Conservation (phyloP, 2,329 filamentous ascomycete genomes). For the Fusarium bulbicola region DNA sequence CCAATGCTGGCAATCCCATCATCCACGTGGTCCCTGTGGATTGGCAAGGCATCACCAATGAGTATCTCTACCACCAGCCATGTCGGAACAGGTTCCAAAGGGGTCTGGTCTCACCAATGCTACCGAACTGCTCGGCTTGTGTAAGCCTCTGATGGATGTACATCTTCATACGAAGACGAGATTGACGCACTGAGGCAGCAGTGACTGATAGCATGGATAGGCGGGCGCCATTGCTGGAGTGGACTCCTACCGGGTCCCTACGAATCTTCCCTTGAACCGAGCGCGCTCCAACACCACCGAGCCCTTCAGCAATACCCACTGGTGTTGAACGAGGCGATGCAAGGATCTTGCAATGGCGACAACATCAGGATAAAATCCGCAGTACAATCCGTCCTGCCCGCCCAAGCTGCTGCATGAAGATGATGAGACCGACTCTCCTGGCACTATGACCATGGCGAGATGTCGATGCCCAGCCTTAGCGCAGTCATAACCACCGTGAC, state of each 20-base stretch:
- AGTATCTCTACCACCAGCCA: neutral
- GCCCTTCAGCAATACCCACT: neutral
- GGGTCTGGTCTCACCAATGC: neutral
- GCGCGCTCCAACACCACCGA: neutral
- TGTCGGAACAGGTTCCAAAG: accelerated
- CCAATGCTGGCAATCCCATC: accelerated
- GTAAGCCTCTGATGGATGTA: neutral
- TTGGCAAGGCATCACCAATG: accelerated
- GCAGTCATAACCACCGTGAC: neutral
- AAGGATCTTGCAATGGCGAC: accelerated
- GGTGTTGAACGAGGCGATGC: accelerated
- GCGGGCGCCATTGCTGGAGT: neutral
- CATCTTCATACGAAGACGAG: neutral
- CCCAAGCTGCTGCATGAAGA: neutral
- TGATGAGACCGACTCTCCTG: neutral
- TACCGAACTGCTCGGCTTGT: neutral
- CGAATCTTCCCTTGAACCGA: neutral
- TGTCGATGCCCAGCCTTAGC: neutral
- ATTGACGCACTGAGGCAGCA: neutral
- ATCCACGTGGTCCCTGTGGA: accelerated
- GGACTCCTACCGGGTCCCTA: accelerated
- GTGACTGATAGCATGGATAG: neutral
- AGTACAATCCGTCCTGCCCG: neutral
- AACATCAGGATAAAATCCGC: accelerated
- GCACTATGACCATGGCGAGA: neutral